Base-by-base conservation (phyloP, 805 yeast genomes). In the Huiozyma naganishii region DNA sequence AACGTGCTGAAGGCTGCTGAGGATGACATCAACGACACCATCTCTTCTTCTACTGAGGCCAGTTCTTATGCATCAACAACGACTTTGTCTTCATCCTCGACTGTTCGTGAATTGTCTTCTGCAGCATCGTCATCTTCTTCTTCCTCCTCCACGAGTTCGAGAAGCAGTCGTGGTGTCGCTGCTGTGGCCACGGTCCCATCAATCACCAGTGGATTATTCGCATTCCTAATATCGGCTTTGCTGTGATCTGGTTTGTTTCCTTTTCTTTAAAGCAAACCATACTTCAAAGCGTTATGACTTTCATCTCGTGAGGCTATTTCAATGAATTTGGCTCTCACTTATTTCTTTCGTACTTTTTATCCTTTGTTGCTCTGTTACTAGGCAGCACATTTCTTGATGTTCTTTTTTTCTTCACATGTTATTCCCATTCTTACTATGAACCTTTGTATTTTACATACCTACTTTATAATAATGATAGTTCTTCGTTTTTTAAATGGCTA, bases 161-260 rank as follows among this genome's bases (percentile, higher is more conserved):
- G 54, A 9, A 52, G 52, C 36, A 57, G 61, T 41, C 51, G 50
- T 29, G 67, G 55, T 39, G 62, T 43, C 13, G 62, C 52, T 12
- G 48, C 41, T 28, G 11, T 32, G 37, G 46, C 40, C 36, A 45
- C 29, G 17, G 42, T 39, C 13, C 39, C 47, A 29, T 33, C 40
- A 4, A 34, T 41, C 13, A 33, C 35, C 34, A 47, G 53, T 17
- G 59, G 64, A 29, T 45, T 59, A 1, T 35, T 66, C 11, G 57
- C 59, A 4, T 46, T 65, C 52, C 33, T 72, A 61, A 44, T 73
- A 52, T 39, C 72, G 53, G 59, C 71, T 62, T 43, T 69, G 42
- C 32, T 77, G 59, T 52, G 61, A 42, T 32, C 7, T 30, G 23
- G 23, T 17, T 17, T 17, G 23, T 17, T 17, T 17, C 23, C 23